A percentile compares a stretch with the other conserved stretches of the same genome.
phyloP scores from a whole-genome alignment of 306 rosid species.

The Alnus rubra region DNA sequence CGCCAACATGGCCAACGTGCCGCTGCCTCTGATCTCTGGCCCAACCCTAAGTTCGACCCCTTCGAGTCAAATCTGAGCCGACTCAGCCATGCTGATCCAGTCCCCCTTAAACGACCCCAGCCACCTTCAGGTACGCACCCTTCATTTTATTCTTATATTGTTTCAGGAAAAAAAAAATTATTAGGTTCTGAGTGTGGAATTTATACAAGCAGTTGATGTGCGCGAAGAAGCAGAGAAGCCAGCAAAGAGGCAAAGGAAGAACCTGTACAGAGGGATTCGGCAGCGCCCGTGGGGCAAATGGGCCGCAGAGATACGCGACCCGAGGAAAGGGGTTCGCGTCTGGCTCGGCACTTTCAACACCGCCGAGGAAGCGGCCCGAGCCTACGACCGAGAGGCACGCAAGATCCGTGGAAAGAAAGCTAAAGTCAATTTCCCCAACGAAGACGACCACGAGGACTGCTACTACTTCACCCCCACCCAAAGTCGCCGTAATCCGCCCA shows the following conservation, averaged over 20 bases:
- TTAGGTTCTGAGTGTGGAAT: not conserved
- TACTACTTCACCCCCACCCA: constrained; percentile 23
- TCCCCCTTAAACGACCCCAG: constrained; percentile 34
- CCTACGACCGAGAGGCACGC: constrained; percentile 87
- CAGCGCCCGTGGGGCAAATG: constrained; percentile 99
- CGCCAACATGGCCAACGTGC: constrained; percentile 50
- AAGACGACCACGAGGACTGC: constrained; percentile 36
- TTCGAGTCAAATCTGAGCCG: constrained; percentile 23
- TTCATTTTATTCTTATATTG: not conserved
- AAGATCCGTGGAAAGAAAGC: constrained; percentile 89
- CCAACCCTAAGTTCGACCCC: constrained; percentile 37
- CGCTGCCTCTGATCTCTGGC: constrained; percentile 60
- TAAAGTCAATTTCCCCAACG: constrained; percentile 88
- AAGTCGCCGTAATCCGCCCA: constrained; percentile 20
- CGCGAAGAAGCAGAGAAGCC: constrained; percentile 51
- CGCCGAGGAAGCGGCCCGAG: constrained; percentile 93
- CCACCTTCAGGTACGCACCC: constrained; percentile 44
- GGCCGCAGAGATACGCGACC: constrained; percentile 97
- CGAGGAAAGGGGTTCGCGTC: constrained; percentile 89
- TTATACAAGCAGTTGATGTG: constrained; percentile 37
- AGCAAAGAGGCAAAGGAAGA: constrained; percentile 74
- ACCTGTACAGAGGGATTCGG: constrained; percentile 83
- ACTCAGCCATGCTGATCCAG: not conserved
- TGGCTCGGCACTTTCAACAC: constrained; percentile 96
- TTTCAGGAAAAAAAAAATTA: too few relatives aligned